A percentile compares a stretch with the other conserved stretches of the same genome.
Conservation (phyloP, 352 stramenopile species). For the Globisporangium nunn region DNA sequence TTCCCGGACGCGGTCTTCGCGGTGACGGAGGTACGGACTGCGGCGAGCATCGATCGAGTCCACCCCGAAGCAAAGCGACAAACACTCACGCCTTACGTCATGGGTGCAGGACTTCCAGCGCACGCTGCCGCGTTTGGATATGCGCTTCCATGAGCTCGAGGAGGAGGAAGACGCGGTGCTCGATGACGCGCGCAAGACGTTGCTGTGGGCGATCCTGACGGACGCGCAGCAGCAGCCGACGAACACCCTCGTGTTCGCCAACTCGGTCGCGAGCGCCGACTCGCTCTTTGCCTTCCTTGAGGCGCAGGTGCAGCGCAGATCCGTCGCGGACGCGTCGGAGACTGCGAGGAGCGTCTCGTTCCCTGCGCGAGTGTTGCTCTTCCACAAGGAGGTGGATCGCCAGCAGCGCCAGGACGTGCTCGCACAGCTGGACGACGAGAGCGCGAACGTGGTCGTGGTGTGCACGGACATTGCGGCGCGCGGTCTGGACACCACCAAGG, state of each 20-base stretch:
- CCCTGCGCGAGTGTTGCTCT: constrained; percentile 24
- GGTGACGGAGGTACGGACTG: constrained; percentile 42
- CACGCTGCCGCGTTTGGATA: constrained; percentile 41
- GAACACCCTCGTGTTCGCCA: constrained; percentile 68
- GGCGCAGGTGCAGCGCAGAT: constrained; percentile 9
- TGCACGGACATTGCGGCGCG: constrained; percentile 75
- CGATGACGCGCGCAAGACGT: constrained; percentile 23
- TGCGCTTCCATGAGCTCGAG: constrained; percentile 27
- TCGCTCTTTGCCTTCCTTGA: constrained; percentile 45
- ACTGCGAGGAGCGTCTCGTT: constrained; percentile 6
- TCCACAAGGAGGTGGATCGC: constrained; percentile 61
- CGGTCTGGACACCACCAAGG: constrained; percentile 63
- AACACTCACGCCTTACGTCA: too few species aligned
- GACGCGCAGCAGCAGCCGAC: constrained; percentile 4
- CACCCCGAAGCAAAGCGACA: too few species aligned
- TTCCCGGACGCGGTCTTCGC: constrained; percentile 56
- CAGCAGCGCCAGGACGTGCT: constrained; percentile 41
- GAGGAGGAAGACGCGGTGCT: constrained; percentile 18
- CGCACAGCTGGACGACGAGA: constrained; percentile 26
- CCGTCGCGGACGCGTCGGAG: background rate
- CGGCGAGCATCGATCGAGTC: too few species aligned
- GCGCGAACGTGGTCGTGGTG: constrained; percentile 36
- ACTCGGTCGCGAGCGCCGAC: constrained; percentile 67
- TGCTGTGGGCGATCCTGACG: constrained; percentile 44
- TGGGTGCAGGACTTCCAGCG: constrained; percentile 74